Conservation (phyloP, 768 basidiomycete genomes). For the Lentinula edodes region DNA sequence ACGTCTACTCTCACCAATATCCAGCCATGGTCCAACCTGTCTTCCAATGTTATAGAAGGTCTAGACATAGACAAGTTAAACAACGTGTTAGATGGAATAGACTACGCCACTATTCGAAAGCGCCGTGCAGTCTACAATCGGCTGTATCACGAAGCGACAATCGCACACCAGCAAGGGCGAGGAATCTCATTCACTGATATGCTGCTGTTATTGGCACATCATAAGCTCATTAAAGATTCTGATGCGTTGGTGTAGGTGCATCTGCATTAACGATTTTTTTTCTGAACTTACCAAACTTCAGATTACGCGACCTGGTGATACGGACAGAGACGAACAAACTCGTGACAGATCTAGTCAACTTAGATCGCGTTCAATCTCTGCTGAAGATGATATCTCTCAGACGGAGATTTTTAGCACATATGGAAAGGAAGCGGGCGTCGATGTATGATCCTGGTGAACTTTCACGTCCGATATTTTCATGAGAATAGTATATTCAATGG, state of each 20-base stretch:
- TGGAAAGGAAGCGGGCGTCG: slow-evolving; percentile 34
- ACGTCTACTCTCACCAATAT: slow-evolving; percentile 9
- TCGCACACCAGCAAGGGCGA: slow-evolving; percentile 62
- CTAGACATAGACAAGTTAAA: slow-evolving; percentile 64
- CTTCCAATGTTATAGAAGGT: slow-evolving; percentile 35
- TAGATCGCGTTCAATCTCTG: slow-evolving; percentile 79
- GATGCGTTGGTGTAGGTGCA: slow-evolving; percentile 78
- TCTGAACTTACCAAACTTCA: slow-evolving; percentile 20
- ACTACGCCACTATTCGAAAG: slow-evolving; percentile 55
- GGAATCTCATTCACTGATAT: slow-evolving; percentile 92
- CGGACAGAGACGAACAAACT: slow-evolving; percentile 73
- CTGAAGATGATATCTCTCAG: slow-evolving; percentile 73
- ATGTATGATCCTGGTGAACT: slow-evolving; percentile 24
- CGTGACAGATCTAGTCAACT: slow-evolving; percentile 77
- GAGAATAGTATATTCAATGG: background rate
- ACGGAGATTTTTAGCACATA: slow-evolving; percentile 53
- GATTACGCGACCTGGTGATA: slow-evolving; percentile 75
- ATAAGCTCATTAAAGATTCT: slow-evolving; percentile 86
- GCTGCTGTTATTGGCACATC: slow-evolving; percentile 82
- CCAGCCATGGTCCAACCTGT: slow-evolving; percentile 21
- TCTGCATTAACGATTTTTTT: background rate
- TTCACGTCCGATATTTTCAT: slow-evolving; percentile 25
- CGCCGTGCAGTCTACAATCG: slow-evolving; percentile 68
- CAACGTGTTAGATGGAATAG: slow-evolving; percentile 54
- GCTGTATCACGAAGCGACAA: slow-evolving; percentile 81